Evolutionary conservation across 1,284 basidiomycete genomes (phyloP), one percentile per base, ranked within the genome.

Genomic region (Leccinum fallax): DNA sequence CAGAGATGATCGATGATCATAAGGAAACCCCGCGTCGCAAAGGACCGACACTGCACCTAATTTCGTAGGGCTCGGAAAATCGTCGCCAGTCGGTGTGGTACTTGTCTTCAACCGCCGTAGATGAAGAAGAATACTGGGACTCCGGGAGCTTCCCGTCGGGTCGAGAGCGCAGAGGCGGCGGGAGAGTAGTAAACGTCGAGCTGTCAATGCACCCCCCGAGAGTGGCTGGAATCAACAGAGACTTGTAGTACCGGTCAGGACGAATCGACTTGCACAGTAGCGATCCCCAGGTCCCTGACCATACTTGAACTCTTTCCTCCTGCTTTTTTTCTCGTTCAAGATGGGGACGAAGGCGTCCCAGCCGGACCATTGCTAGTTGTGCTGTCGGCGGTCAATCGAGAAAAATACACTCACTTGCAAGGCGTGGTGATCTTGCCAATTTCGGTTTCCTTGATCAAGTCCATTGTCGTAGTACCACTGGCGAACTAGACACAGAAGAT

Each of bases 1-100:
- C 86, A 0, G 86, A 79, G 64, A 89, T 84, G 63, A 88, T 36
- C 49, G 19, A 89, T 84, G 63, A 88, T 74, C n/a, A 82, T 82
- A 61, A 87, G 65, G 72, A 86, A 81, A 0, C 87, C 86, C 19
- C 73, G 78, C n/a, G 78, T 74, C 0, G 86, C 83, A 69, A 85
- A 89, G 77, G 83, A 0, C 82, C 86, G 16, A 16, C 7, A 88
- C 62, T 62, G 81, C 81, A n/a, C 76, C 73, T 76, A 55, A 87
- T 77, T 30, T 82, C 81, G 46, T 76, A 76, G 0, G 85, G 81
- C 13, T 79, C 71, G 0, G 81, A 75, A 36, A 82, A 68, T 15
- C 73, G 76, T 36, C 84, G 80, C 1, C 77, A 75, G 2, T 87
- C 87, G 0, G 71, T 69, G 61, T 76, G 74, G 69, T 86, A 87